These are phyloP conservation scores for Colletotrichum filicis DNA, from an alignment of 2,329 filamentous ascomycete genomes.

Conservation along the genomic window DNA sequence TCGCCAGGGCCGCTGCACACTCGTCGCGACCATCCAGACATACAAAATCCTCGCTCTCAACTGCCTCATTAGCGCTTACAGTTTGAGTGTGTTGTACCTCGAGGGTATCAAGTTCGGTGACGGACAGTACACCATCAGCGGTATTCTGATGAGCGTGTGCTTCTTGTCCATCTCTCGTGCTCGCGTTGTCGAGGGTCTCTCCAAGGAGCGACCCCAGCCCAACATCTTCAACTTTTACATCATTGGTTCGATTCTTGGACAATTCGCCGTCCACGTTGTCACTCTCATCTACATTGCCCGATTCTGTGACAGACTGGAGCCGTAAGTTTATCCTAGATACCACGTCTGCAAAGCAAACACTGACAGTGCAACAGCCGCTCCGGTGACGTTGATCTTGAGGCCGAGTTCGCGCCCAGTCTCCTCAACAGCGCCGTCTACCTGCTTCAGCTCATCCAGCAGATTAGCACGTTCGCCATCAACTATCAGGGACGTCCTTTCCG, in stretches of 20 bases:
- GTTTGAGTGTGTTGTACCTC: slow-evolving; percentile 92
- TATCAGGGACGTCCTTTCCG: slow-evolving; percentile 99
- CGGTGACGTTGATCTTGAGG: slow-evolving; percentile 84
- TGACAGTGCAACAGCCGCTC: slow-evolving; percentile 54
- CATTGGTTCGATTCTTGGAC: slow-evolving; percentile 95
- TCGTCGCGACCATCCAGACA: slow-evolving; percentile 99
- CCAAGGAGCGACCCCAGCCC: slow-evolving; percentile 95
- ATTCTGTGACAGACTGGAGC: slow-evolving; percentile 86
- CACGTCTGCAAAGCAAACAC: not conserved
- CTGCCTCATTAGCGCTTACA: slow-evolving; percentile 98
- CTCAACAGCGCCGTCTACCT: slow-evolving; percentile 98
- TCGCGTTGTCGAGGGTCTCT: slow-evolving; percentile 92
- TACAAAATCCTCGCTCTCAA: slow-evolving; percentile 99
- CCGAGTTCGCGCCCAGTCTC: slow-evolving; percentile 91
- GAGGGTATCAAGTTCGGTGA: slow-evolving; percentile 99
- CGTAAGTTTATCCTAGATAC: slow-evolving; percentile 66
- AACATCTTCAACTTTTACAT: slow-evolving; percentile 99
- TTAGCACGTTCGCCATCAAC: slow-evolving; percentile 99
- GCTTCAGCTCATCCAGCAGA: slow-evolving; percentile 97
- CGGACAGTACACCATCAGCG: slow-evolving; percentile 97
- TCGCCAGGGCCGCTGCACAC: slow-evolving; percentile 94
- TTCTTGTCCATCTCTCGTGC: slow-evolving; percentile 99
- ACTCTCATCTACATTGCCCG: slow-evolving; percentile 95
- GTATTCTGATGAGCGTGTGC: slow-evolving; percentile 99
- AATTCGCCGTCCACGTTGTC: slow-evolving; percentile 95